Conservation (phyloP, 192 early-diverging fungal genomes). For the Podila epicladia region DNA sequence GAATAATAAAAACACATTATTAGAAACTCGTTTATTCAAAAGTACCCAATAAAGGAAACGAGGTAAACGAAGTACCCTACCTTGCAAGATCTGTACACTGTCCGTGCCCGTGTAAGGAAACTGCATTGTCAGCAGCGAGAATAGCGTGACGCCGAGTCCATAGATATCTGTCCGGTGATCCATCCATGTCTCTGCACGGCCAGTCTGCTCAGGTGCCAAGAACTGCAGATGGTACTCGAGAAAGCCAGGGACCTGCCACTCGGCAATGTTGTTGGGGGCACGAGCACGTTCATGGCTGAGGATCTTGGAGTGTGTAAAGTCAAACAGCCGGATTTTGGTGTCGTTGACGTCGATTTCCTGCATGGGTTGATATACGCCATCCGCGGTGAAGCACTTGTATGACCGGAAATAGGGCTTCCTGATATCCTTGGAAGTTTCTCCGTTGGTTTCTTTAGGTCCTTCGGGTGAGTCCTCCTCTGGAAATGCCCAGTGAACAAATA, state of each 20-base stretch:
- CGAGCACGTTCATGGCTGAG: slow-evolving; percentile 46
- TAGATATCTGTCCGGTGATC: slow-evolving; percentile 47
- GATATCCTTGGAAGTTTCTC: neutral
- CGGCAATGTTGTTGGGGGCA: slow-evolving; percentile 46
- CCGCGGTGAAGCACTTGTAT: slow-evolving; percentile 2
- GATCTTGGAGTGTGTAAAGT: slow-evolving; percentile 48
- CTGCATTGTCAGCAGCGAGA: slow-evolving; percentile 46
- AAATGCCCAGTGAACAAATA: slow-evolving; percentile 31
- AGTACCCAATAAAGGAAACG: neutral
- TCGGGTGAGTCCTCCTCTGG: neutral
- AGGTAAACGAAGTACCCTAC: neutral
- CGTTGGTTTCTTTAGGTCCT: slow-evolving; percentile 5
- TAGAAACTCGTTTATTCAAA: neutral
- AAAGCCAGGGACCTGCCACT: slow-evolving; percentile 45
- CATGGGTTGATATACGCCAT: slow-evolving; percentile 7
- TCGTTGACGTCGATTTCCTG: slow-evolving; percentile 30
- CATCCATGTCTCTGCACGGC: slow-evolving; percentile 52
- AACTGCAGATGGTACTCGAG: slow-evolving; percentile 47
- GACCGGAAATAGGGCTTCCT: neutral
- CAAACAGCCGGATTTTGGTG: slow-evolving; percentile 32
- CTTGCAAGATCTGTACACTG: slow-evolving; percentile 48
- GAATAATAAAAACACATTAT: neutral
- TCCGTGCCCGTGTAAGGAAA: slow-evolving; percentile 39
- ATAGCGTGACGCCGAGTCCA: slow-evolving; percentile 33
- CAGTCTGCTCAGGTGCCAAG: slow-evolving; percentile 43